Conservation (phyloP, 1,284 basidiomycete genomes). For the Ceratobasidium sp. region DNA sequence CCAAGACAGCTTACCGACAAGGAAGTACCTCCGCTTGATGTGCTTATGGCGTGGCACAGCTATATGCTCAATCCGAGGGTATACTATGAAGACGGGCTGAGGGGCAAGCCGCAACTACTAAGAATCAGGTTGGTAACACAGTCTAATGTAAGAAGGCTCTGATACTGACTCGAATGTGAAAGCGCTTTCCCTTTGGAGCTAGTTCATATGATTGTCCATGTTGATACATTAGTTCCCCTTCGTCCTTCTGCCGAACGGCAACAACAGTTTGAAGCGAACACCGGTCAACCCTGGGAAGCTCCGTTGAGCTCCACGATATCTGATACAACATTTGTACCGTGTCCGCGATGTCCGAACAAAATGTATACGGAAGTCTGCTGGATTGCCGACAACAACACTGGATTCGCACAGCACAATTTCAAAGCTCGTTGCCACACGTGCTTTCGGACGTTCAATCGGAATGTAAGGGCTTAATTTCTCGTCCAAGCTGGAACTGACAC, state of each 20-base stretch:
- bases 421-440: conserved; percentile 31
- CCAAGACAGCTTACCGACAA: not conserved
- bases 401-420: conserved; percentile 37
- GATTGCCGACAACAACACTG: conserved; percentile 24
- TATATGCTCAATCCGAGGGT: conserved; percentile 56
- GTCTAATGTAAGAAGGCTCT: no score
- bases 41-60: conserved; percentile 63
- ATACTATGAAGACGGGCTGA: conserved; percentile 47
- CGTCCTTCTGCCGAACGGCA: conserved; percentile 37
- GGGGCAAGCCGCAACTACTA: conserved; percentile 31
- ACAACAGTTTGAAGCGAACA: conserved; percentile 34
- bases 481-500: not conserved
- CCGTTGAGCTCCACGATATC: not conserved
- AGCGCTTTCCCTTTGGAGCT: conserved; percentile 44
- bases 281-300: conserved; percentile 34
- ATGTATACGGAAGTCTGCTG: conserved; percentile 30
- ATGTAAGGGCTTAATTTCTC: not conserved
- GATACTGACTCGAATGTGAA: no score
- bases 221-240: conserved; percentile 40
- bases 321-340: conserved; percentile 21
- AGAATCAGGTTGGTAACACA: conserved; percentile 15
- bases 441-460: not conserved
- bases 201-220: conserved; percentile 37
- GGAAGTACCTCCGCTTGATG: conserved; percentile 59
- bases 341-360: conserved; percentile 28